phyloP scores from a whole-genome alignment of 768 basidiomycete species.

The Leccinum imitatum region DNA sequence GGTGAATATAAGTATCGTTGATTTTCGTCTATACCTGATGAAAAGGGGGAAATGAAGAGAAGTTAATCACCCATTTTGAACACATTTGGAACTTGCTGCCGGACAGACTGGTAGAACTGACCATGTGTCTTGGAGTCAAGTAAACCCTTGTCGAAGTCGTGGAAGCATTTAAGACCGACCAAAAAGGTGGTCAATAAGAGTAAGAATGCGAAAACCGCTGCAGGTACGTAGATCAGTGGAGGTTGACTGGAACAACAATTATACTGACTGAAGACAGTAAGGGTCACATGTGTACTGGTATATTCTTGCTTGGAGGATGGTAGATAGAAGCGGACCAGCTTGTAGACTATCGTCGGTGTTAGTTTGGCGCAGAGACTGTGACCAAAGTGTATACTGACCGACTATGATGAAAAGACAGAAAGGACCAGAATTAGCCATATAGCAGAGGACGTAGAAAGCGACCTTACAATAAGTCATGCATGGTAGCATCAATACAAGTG shows the following conservation, averaged over 20 bases:
- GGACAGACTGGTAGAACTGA: constrained; percentile 48
- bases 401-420: constrained; percentile 21
- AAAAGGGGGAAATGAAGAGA: not conserved
- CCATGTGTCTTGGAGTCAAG: constrained; percentile 70
- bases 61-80: constrained; percentile 40
- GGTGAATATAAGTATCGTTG: constrained; percentile 43
- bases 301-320: constrained; percentile 57
- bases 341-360: constrained; percentile 57
- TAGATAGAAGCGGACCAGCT: constrained; percentile 80
- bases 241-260: not conserved
- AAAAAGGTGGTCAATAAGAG: constrained; percentile 70
- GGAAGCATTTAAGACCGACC: constrained; percentile 76
- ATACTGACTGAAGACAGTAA: constrained; percentile 76
- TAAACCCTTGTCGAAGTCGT: constrained; percentile 80
- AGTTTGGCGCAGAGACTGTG: not conserved
- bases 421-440: constrained; percentile 6
- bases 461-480: constrained; percentile 74
- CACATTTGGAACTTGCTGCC: constrained; percentile 20
- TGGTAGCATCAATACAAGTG: constrained; percentile 75
- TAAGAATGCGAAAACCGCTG: constrained; percentile 76
- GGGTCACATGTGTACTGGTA: constrained; percentile 69
- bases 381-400: constrained; percentile 18
- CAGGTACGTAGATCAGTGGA: constrained; percentile 1
- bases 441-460: not conserved
- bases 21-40: constrained; percentile 48